phyloP scores from a whole-genome alignment of 2,329 filamentous ascomycete genomes.

The Myriosclerotinia duriaeana region DNA sequence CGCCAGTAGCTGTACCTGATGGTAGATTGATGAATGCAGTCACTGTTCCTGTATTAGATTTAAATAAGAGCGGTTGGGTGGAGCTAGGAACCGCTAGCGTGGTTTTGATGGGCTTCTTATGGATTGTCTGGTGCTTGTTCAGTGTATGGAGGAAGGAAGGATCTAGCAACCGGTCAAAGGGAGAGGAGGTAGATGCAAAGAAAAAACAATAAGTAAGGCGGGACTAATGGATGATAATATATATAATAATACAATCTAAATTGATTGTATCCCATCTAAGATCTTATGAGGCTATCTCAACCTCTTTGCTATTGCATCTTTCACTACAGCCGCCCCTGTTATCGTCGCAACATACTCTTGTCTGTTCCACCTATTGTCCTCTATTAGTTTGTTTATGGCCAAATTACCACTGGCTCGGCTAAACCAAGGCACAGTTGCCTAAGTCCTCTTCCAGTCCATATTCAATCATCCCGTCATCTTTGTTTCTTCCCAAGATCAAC shows the following conservation, averaged over 20 bases:
- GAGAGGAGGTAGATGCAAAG: slow-evolving; percentile 23
- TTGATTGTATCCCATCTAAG: not conserved
- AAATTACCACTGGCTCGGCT: not conserved
- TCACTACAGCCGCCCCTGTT: not conserved
- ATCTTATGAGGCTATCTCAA: not conserved
- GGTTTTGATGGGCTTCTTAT: slow-evolving; percentile 65
- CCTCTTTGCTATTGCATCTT: not conserved
- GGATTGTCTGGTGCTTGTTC: slow-evolving; percentile 56
- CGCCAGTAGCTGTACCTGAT: slow-evolving; percentile 44
- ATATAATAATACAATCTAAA: not conserved
- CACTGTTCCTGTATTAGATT: slow-evolving; percentile 64
- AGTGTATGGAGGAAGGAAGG: slow-evolving; percentile 34
- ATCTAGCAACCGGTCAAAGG: slow-evolving; percentile 28
- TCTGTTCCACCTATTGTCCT: not conserved
- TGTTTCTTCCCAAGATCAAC: not conserved
- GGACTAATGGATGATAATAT: not conserved
- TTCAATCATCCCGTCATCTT: not conserved
- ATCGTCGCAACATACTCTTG: not conserved
- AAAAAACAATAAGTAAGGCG: slow-evolving; percentile 30
- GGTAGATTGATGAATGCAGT: slow-evolving; percentile 53
- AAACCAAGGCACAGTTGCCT: not conserved
- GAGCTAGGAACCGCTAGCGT: slow-evolving; percentile 56
- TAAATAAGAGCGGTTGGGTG: slow-evolving; percentile 50
- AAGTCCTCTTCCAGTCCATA: not conserved
- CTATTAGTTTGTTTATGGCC: not conserved